These are phyloP conservation scores for Cenchrus fungigraminus DNA, from an alignment of 176 grass and related monocot genomes.

Conservation along the genomic window DNA sequence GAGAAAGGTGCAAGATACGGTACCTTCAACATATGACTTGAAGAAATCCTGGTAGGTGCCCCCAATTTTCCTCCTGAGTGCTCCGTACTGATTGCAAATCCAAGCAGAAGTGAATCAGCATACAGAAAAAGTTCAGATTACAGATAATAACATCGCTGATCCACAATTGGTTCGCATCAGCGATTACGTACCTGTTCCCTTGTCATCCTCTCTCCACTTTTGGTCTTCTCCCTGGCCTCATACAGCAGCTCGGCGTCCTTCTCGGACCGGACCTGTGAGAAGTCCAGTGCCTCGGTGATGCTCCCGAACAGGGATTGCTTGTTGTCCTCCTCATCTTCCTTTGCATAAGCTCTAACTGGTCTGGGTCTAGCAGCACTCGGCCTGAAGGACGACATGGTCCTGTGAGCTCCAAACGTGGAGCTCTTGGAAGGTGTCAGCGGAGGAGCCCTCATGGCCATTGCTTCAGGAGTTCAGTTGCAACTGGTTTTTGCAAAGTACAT, in stretches of 20 bases:
- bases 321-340: slow-evolving; percentile 44
- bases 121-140: background rate
- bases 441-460: slow-evolving; percentile 71
- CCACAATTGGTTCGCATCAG: background rate
- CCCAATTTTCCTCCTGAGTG: slow-evolving; percentile 93
- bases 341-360: slow-evolving; percentile 52
- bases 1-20: background rate
- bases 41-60: slow-evolving; percentile 99
- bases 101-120: background rate
- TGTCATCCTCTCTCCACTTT: slow-evolving; percentile 71
- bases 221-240: slow-evolving; percentile 75
- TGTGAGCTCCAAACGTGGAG: slow-evolving; percentile 45
- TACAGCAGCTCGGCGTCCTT: slow-evolving; percentile 88
- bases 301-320: slow-evolving; percentile 85
- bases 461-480: background rate
- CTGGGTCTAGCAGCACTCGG: slow-evolving; percentile 4
- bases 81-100: slow-evolving; percentile 60
- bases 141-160: background rate
- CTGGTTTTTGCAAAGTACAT: slow-evolving; percentile 34
- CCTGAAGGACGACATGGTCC: slow-evolving; percentile 31
- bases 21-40: slow-evolving; percentile 98
- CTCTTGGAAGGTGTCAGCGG: slow-evolving; percentile 56
- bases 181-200: slow-evolving; percentile 65
- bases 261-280: slow-evolving; percentile 85
- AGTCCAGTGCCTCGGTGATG: slow-evolving; percentile 90